These are phyloP conservation scores for Schizosaccharomyces octosporus DNA, from an alignment of 805 yeast genomes.

Conservation along the genomic window DNA sequence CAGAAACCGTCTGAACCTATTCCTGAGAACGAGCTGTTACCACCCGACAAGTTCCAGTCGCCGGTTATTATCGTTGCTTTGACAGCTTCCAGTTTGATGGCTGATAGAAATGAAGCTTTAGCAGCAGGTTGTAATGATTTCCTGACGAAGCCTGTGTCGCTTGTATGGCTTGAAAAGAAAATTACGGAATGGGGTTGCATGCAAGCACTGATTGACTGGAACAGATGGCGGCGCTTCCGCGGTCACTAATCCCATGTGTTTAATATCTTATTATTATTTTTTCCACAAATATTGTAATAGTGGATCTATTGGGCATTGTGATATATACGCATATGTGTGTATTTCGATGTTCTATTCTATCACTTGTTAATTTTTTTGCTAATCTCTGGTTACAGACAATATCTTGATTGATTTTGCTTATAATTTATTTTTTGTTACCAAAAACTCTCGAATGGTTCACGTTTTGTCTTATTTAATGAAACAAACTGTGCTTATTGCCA, in stretches of 20 bases:
- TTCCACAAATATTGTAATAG: neutral
- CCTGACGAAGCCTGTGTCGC: slow-evolving; percentile 81
- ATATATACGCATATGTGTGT: neutral
- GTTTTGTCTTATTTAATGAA: too few species aligned
- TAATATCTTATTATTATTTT: neutral
- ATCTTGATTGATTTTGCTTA: too few species aligned
- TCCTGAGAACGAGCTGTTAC: slow-evolving; percentile 28
- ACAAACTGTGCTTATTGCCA: too few species aligned
- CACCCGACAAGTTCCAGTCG: slow-evolving; percentile 39
- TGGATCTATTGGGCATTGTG: neutral
- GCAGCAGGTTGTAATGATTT: slow-evolving; percentile 96
- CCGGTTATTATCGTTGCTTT: slow-evolving; percentile 96
- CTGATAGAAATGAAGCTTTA: slow-evolving; percentile 70
- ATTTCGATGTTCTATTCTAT: neutral
- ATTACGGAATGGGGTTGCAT: slow-evolving; percentile 63
- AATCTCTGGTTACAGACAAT: neutral
- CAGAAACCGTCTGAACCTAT: slow-evolving; percentile 5
- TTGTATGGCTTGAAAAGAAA: slow-evolving; percentile 81
- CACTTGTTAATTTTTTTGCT: neutral
- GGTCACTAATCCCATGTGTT: neutral
- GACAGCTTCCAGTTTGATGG: slow-evolving; percentile 71
- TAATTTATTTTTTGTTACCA: too few species aligned
- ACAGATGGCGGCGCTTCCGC: slow-evolving; percentile 40
- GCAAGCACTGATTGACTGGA: slow-evolving; percentile 91
- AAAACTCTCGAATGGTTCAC: too few species aligned